phyloP scores from a whole-genome alignment of 2,329 filamentous ascomycete genomes.

The Eutypa lata region DNA sequence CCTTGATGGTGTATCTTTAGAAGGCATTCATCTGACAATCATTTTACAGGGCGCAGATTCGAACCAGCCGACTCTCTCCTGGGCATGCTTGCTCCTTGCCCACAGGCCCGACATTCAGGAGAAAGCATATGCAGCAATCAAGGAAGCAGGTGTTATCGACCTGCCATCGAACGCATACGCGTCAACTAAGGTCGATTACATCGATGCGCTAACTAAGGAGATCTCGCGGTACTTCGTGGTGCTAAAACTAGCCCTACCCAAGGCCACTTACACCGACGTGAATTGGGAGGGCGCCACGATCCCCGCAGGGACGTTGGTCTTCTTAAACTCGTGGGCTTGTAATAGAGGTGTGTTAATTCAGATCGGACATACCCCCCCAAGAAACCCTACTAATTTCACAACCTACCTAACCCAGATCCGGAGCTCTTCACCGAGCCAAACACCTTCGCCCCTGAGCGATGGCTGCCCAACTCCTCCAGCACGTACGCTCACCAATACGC shows the following conservation, averaged over 20 bases:
- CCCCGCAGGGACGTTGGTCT: constrained; percentile 61
- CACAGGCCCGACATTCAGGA: constrained; percentile 22
- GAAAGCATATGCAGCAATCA: constrained; percentile 44
- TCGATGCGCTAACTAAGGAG: constrained; percentile 62
- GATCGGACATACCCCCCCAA: no score
- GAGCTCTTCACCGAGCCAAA: constrained; percentile 57
- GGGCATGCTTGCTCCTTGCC: no score
- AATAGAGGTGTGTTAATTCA: constrained; percentile 60
- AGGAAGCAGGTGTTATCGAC: constrained; percentile 42
- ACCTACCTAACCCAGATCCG: no score
- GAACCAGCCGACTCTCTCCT: no score
- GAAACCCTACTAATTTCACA: no score
- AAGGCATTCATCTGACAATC: no score
- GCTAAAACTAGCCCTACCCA: constrained; percentile 58
- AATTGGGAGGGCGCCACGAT: constrained; percentile 55
- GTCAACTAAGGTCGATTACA: constrained; percentile 56
- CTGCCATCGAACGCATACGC: constrained; percentile 51
- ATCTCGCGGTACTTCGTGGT: constrained; percentile 62
- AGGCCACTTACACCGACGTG: constrained; percentile 59
- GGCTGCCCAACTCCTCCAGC: constrained; percentile 61
- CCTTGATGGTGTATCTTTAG: no score
- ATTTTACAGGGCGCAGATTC: no score
- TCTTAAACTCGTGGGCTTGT: constrained; percentile 66
- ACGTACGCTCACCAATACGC: constrained; percentile 40
- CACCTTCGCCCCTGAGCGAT: constrained; percentile 59